Evolutionary conservation across 208 protist genomes (phyloP).

Genomic region (Jaenimonas drosophilae): DNA sequence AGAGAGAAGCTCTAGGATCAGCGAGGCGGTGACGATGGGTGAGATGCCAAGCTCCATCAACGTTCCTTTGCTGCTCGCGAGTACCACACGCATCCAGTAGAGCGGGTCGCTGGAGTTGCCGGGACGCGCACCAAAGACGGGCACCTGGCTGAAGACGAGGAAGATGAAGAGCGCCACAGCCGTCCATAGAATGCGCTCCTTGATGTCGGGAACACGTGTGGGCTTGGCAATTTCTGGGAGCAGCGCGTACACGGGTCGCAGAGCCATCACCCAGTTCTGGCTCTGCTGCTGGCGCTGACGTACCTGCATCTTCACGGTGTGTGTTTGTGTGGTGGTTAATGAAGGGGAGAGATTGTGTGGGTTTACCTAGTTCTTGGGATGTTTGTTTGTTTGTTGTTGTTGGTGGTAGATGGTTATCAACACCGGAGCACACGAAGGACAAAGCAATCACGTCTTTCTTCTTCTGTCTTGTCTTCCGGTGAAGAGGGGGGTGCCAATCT

Average conservation of each 20-base stretch:
- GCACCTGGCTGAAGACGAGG: conserved; percentile 99
- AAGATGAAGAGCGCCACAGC: conserved; percentile 98
- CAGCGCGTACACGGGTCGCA: conserved; percentile 92
- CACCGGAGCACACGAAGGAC: no score
- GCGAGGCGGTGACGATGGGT: conserved; percentile 95
- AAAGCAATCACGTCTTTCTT: background rate
- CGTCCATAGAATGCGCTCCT: conserved; percentile 98
- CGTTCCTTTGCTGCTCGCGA: conserved; percentile 99
- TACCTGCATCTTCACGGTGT: no score
- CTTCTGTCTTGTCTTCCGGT: no score
- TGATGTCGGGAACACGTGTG: conserved; percentile 81
- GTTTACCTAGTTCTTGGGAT: no score
- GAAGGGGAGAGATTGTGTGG: no score
- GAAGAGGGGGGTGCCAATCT: no score
- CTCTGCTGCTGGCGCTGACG: no score
- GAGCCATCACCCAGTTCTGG: conserved; percentile 72
- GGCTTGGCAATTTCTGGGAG: conserved; percentile 95
- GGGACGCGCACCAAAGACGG: conserved; percentile 97
- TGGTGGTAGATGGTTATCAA: no score
- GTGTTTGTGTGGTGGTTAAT: no score
- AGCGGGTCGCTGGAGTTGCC: conserved; percentile 96
- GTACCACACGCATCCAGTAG: conserved; percentile 99
- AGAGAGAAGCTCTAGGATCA: conserved; percentile 98
- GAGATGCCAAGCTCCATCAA: conserved; percentile 99
- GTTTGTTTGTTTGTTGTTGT: no score